A percentile compares a stretch with the other conserved stretches of the same genome.
phyloP scores from a whole-genome alignment of 176 grass and related monocot genomes.

The Carex cristatella region DNA sequence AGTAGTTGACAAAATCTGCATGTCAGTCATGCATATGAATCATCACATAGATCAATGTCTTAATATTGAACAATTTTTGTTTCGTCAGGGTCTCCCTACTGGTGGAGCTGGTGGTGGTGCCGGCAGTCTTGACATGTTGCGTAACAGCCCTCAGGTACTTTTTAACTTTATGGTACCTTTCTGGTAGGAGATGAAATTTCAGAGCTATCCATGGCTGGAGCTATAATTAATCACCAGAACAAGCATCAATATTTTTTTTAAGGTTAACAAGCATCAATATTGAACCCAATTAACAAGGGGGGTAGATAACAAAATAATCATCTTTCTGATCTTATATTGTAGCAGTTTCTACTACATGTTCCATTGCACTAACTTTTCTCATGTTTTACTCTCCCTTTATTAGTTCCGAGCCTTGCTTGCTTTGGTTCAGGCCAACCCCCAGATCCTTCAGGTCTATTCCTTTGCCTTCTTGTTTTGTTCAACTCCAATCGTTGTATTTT shows the following conservation, averaged over 20 bases:
- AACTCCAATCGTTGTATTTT: neutral
- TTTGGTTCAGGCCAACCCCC: constrained; percentile 86
- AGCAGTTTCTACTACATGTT: neutral
- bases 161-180: neutral
- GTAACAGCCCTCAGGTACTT: constrained; percentile 76
- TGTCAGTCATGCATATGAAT: neutral
- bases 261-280: neutral
- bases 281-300: neutral
- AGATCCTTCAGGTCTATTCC: constrained; percentile 69
- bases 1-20: neutral
- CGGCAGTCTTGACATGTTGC: constrained; percentile 63
- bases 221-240: neutral
- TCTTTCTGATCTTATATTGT: neutral
- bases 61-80: neutral
- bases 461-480: neutral
- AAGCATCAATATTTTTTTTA: neutral
- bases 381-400: neutral
- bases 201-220: neutral
- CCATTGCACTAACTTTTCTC: neutral
- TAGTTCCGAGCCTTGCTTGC: constrained; percentile 81
- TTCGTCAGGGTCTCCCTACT: constrained; percentile 52
- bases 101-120: constrained; percentile 32
- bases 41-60: constrained; percentile 1
- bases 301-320: neutral
- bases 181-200: neutral